Percentiles rank a stretch among this genome's conserved stretches.
Conservation (phyloP, 176 grass and related monocot genomes). For the Calamus simplicifolius region DNA sequence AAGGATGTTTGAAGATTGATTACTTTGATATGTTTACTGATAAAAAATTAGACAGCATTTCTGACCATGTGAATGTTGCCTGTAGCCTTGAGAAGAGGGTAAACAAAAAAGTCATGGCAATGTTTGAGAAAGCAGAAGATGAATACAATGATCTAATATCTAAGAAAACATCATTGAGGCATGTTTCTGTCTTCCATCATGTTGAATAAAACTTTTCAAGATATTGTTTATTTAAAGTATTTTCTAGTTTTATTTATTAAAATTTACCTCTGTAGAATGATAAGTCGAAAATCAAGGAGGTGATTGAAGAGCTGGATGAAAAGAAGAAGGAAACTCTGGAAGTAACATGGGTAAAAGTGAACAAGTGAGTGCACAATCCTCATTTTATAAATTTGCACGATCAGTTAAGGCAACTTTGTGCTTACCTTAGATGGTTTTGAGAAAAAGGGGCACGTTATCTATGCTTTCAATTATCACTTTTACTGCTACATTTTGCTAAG, state of each 20-base stretch:
- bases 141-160: constrained; percentile 93
- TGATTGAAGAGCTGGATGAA: constrained; percentile 94
- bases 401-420: constrained; percentile 1
- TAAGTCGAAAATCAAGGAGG: constrained; percentile 80
- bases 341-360: constrained; percentile 97
- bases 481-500: no score
- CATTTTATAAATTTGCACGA: no score
- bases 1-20: constrained; percentile 10
- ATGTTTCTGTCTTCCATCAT: neutral
- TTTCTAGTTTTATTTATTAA: constrained; percentile 3
- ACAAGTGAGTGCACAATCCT: constrained; percentile 47
- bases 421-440: no score
- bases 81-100: constrained; percentile 97
- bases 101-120: constrained; percentile 97
- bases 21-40: constrained; percentile 4
- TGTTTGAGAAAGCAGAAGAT: constrained; percentile 98
- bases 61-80: constrained; percentile 2
- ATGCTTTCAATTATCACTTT: no score
- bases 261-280: constrained; percentile 53
- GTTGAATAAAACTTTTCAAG: constrained; percentile 5
- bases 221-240: constrained; percentile 11
- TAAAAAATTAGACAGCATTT: neutral
- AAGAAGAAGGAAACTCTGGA: constrained; percentile 98
- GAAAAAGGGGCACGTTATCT: no score
- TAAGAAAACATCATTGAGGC: constrained; percentile 94